phyloP scores from a whole-genome alignment of 1,284 basidiomycete species.

The Ustilago nuda region DNA sequence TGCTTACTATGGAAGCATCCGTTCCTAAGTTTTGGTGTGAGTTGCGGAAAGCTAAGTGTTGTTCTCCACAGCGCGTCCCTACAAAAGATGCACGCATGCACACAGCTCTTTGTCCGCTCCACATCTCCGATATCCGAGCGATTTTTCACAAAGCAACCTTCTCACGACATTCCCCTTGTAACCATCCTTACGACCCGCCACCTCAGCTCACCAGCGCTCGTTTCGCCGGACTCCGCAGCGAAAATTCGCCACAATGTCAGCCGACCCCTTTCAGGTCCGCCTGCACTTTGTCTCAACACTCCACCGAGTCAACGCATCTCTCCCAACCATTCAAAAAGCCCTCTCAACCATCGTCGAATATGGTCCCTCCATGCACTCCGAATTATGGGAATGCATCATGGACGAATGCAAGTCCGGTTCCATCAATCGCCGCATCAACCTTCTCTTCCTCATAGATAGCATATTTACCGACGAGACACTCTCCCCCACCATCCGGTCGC shows the following conservation, averaged over 20 bases:
- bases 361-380: conserved; percentile 80
- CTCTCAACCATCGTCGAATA: conserved; percentile 87
- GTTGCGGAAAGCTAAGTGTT: conserved; percentile 12
- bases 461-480: conserved; percentile 70
- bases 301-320: conserved; percentile 71
- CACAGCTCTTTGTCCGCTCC: conserved; percentile 13
- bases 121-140: conserved; percentile 32
- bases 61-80: conserved; percentile 1
- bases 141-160: background rate
- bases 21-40: background rate
- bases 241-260: background rate
- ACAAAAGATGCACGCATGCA: conserved; percentile 6
- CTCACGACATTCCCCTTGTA: background rate
- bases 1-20: no score
- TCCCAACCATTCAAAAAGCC: conserved; percentile 89
- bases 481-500: conserved; percentile 23
- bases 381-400: conserved; percentile 92
- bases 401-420: conserved; percentile 86
- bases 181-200: background rate
- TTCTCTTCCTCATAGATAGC: conserved; percentile 89
- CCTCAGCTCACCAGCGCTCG: background rate
- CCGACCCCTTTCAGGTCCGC: conserved; percentile 64
- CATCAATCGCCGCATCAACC: conserved; percentile 90
- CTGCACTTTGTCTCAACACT: conserved; percentile 65
- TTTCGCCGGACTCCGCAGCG: no score